Evolutionary conservation across 305 asterid species (phyloP), one percentile per base, ranked within the genome.

Genomic region (Fraxinus floribunda): DNA sequence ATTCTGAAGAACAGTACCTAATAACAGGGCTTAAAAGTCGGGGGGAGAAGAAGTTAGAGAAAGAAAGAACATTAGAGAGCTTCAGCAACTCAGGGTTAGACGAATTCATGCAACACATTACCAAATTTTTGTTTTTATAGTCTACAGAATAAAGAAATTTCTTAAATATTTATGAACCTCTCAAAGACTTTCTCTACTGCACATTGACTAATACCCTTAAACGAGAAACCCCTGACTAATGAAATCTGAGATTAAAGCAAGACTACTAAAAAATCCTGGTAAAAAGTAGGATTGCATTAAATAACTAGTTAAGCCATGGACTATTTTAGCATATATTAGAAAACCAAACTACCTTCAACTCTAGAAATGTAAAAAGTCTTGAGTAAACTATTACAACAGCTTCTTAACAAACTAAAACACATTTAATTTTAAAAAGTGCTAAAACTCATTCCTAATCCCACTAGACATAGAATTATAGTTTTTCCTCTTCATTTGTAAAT

Each of bases 1-100:
- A 83, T 79, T 66, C 83, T 76, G 75, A 68, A 20, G 34, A 34
- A 66, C 39, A n/a, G 79, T 55, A 76, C 55, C 80, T 52, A 71
- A 79, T 71, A 44, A 70, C 70, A 68, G 46, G 57, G 55, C 78
- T 84, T 66, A n/a, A 66, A 81, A 46, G 22, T 62, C 11, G 1
- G 36, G 7, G 75, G 22, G 30, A 68, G 75, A 62, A 18, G 71
- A 77, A 79, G 57, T 36, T 36, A 79, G 78, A 74, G 76, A 7
- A 49, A 15, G 13, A 41, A 76, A 13, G 70, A 77, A 77, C 24
- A 49, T 39, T 18, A 49, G 34, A 78, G 55, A 46, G 64, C 77
- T 55, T 78, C 20, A 35, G 16, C 73, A 74, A 9, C 7, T 20
- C n/a, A 46, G 52, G 74, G 35, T 52, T 62, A 2, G 36, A 75